Evolutionary conservation across 169 alveolate genomes (phyloP).

Genomic region (Theileria sp.): DNA sequence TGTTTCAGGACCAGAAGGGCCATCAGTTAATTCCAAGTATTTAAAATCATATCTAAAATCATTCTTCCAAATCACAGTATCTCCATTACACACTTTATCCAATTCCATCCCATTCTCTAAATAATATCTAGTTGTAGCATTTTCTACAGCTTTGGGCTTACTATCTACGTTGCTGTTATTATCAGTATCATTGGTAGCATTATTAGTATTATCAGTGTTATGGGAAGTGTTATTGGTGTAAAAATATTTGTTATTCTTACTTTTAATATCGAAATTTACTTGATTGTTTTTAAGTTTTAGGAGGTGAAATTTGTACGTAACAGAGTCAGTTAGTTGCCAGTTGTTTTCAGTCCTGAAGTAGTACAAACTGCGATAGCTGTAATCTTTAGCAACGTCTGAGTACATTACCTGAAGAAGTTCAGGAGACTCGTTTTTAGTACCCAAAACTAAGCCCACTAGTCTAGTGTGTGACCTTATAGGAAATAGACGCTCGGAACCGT

Average conservation of each 20-base stretch:
- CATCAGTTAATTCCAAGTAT: neutral
- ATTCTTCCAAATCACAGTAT: neutral
- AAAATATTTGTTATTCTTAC: neutral
- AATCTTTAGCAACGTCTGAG: conserved; percentile 4
- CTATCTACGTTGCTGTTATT: neutral
- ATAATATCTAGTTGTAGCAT: neutral
- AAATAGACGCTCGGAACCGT: neutral
- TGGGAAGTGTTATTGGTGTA: neutral
- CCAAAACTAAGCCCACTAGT: conserved; percentile 2
- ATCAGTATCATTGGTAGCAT: neutral
- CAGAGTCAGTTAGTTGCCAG: conserved; percentile 4
- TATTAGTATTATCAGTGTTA: neutral
- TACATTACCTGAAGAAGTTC: conserved; percentile 14
- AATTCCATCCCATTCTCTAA: neutral
- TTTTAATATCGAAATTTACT: neutral
- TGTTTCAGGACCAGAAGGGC: neutral
- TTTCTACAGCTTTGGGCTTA: neutral
- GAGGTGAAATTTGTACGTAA: neutral
- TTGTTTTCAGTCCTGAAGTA: neutral
- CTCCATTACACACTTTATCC: neutral
- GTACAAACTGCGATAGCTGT: neutral
- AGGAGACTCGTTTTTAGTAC: neutral
- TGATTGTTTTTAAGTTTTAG: neutral
- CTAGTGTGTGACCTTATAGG: conserved; percentile 12
- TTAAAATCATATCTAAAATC: neutral